Base-by-base conservation (phyloP, 345 rosid species). In the Rubroshorea leprosula region DNA sequence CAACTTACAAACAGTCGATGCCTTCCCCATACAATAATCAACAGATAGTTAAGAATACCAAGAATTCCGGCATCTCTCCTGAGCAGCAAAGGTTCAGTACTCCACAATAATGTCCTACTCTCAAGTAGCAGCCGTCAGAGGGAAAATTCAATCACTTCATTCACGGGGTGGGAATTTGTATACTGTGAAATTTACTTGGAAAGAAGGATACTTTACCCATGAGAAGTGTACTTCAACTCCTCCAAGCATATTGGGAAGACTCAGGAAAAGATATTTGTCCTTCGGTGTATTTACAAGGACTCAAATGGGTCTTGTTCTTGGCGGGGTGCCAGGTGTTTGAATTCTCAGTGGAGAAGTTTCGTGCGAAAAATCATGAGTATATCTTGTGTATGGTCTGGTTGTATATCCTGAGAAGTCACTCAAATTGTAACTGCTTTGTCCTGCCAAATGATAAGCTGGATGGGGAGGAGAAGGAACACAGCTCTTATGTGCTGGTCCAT, bases 381-480 rank as follows among this genome's bases (percentile, higher is more conserved):
- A 76, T 44, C 57, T 51, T 20, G 63, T 55, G 61, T 69, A 76
- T 53, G 74, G 57, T 51, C 84, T 83, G 54, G 24, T 48, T 15
- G 88, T 77, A 60, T 78, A 71, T 23, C 76, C 65, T 1, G 83
- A 59, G 72, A 74, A 77, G 58, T 89, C 95, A 1, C 71, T 70
- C 11, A 74, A 41, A 72, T 72, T 74, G 76, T 79, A 78, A 50
- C 78, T 74, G 57, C 61, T 74, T 55, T 78, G 98, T 54, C 80
- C 84, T 0, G 66, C 61, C 50, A 76, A 51, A 3, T 80, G 57
- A 44, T 51, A 85, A 22, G 81, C n/a, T 0, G 87, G 90, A 61
- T 83, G 97, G 57, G 89, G 84, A 65, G 98, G 99, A 16, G 97
- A 93, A 39, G 80, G 80, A 57, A 65, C 78, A 74, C 91, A 78